phyloP scores from a whole-genome alignment of 148 eudicot genomes.

The Selenicereus undatus region DNA sequence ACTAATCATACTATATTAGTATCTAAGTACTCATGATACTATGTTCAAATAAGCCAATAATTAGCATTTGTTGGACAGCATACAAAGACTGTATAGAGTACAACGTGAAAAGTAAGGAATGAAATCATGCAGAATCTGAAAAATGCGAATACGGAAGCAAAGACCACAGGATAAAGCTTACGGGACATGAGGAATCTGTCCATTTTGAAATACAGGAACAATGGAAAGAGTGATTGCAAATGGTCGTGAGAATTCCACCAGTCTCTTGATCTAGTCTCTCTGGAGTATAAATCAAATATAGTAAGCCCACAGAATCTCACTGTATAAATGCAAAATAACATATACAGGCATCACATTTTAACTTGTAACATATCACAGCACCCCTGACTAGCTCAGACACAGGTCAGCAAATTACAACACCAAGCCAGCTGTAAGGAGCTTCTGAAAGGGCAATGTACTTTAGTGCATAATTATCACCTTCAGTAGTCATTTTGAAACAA shows the following conservation, averaged over 20 bases:
- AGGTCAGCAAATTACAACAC: not conserved
- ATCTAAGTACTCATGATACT: not conserved
- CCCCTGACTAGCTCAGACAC: not conserved
- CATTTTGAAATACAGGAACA: slow-evolving; percentile 95
- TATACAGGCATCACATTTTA: not conserved
- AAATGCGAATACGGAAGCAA: not conserved
- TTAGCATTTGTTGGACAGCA: not conserved
- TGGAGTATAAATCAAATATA: slow-evolving; percentile 30
- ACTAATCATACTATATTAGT: not conserved
- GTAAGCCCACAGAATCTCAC: not conserved
- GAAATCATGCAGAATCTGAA: not conserved
- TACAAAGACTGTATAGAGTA: not conserved
- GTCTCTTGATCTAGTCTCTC: slow-evolving; percentile 93
- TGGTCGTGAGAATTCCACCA: slow-evolving; percentile 80
- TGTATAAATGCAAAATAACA: not conserved
- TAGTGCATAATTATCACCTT: not conserved
- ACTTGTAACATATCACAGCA: not conserved
- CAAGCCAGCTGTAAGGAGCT: not conserved
- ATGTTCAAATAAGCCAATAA: not conserved
- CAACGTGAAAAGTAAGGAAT: not conserved
- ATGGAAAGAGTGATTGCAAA: slow-evolving; percentile 97
- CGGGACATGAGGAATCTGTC: slow-evolving; percentile 99
- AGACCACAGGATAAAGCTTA: slow-evolving; percentile 25
- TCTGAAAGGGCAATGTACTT: not conserved
- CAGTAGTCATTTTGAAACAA: not conserved